These are phyloP conservation scores for Thielaviopsis euricoi DNA, from an alignment of 2,329 filamentous ascomycete species.

Conservation along the genomic window DNA sequence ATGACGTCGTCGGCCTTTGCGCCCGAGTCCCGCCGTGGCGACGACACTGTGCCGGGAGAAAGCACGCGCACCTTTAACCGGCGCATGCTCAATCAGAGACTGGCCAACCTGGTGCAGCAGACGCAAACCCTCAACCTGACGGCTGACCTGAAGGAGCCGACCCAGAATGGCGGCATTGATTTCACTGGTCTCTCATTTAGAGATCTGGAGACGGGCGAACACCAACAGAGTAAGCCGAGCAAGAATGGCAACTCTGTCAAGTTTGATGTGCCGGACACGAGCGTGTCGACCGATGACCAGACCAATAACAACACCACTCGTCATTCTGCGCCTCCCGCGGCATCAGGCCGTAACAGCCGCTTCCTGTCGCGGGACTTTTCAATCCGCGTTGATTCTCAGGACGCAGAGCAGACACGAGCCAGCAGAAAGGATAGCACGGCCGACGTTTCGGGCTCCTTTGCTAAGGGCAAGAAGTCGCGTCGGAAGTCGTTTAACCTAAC, in stretches of 20 bases:
- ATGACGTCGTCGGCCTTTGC: conserved; percentile 44
- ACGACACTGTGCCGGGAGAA: conserved; percentile 20
- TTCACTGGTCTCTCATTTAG: conserved; percentile 17
- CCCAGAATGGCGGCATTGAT: conserved; percentile 15
- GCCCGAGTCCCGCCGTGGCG: conserved; percentile 35
- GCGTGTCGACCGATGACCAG: conserved; percentile 16
- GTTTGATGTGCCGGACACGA: conserved; percentile 25
- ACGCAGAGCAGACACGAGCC: conserved; percentile 13
- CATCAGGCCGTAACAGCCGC: conserved; percentile 13
- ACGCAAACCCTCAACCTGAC: conserved; percentile 90
- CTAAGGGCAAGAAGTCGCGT: not conserved
- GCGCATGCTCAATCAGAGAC: conserved; percentile 17
- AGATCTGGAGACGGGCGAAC: conserved; percentile 12
- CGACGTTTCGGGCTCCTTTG: not conserved
- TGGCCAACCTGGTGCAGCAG: conserved; percentile 50
- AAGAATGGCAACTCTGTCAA: conserved; percentile 11
- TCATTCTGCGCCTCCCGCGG: conserved; percentile 1
- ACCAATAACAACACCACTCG: conserved; percentile 8
- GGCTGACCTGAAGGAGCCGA: conserved; percentile 44
- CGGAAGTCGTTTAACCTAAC: conserved; percentile 10
- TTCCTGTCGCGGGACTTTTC: conserved; percentile 15
- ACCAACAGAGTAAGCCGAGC: not conserved
- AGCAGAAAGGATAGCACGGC: not conserved
- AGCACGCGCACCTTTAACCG: conserved; percentile 22
- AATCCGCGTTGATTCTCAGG: conserved; percentile 12